Evolutionary conservation across 2,329 filamentous ascomycete genomes (phyloP), one percentile per base, ranked within the genome.

Genomic region (Shiraia bambusicola): DNA sequence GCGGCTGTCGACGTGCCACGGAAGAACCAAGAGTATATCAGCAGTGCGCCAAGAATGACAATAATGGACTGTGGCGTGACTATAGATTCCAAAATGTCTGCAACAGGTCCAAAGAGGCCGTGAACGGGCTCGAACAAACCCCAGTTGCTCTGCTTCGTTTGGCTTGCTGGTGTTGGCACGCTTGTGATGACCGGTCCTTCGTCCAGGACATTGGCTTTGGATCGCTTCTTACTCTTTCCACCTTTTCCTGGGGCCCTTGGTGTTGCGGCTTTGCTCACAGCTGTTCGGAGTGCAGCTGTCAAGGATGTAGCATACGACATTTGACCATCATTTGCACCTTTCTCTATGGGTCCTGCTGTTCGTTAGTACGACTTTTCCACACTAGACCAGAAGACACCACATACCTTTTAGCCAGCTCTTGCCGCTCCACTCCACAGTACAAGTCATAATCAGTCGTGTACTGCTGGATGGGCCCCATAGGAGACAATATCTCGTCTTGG

Each of bases 341-440:
- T 96, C 66, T 98, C 93, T 56, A 98, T 98, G 2, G 93, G 88
- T 49, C 87, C 90, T 95, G 52, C 14, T 12, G 26, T 12, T 22
- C 16, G 45, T 59, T 46, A 62, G 30, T 37, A 35, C 7, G n/a
- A 14, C 10, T 19, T 14, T 28, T 13, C 6, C 2, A 3, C 28
- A 27, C 17, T 17, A 19, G n/a, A 16, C 17, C 34, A 26, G 29
- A 28, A 15, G 73, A 61, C 75, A 47, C n/a, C n/a, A 33, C 76
- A 65, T 75, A 94, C 91, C 88, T 74, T 93, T 96, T 32, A 98
- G 74, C 93, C 93, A 98, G 73, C 91, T 96, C 77, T 97, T 98
- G 57, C 91, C 91, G 3, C 86, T 85, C 94, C 94, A 98, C 63
- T 98, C 94, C 30, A 96, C 87, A 2, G 83, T 86, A 66, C 89